A percentile compares a stretch with the other conserved stretches of the same genome.
Evolutionary conservation across 73 alveolate species (phyloP).

Genomic region (Tetrahymena borealis): DNA sequence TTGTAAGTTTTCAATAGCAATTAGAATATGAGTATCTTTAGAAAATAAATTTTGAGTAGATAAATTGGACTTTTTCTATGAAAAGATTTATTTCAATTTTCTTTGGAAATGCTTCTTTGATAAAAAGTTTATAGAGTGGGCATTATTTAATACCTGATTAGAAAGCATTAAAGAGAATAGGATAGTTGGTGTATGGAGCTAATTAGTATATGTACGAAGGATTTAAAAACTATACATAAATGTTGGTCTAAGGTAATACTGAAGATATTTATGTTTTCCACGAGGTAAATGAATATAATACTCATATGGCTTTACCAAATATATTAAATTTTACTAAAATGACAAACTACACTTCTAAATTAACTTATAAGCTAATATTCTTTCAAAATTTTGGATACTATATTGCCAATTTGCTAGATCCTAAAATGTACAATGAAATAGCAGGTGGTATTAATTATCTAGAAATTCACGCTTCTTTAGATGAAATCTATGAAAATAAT

Average conservation of each 20-base stretch:
- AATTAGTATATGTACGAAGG: not conserved
- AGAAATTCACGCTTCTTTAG: not conserved
- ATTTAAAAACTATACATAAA: not conserved
- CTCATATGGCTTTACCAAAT: not conserved
- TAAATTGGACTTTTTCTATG: not conserved
- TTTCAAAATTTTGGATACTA: not conserved
- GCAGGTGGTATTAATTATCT: not conserved
- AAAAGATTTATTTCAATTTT: not conserved
- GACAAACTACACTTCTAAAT: not conserved
- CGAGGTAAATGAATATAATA: not conserved
- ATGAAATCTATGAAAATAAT: not conserved
- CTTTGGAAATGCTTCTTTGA: not conserved
- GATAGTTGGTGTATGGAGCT: not conserved
- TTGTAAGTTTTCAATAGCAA: not conserved
- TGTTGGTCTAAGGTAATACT: not conserved
- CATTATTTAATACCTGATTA: not conserved
- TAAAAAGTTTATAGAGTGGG: not conserved
- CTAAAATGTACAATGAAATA: not conserved
- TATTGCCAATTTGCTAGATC: not conserved
- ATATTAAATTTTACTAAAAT: not conserved
- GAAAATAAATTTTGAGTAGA: not conserved
- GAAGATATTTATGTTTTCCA: not conserved
- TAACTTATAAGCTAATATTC: not conserved
- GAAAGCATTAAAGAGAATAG: not conserved
- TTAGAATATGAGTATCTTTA: not conserved